Percentiles rank a stretch among this genome's conserved stretches.
Conservation (phyloP, 345 rosid genomes). For the Eucalyptus tenuipes region DNA sequence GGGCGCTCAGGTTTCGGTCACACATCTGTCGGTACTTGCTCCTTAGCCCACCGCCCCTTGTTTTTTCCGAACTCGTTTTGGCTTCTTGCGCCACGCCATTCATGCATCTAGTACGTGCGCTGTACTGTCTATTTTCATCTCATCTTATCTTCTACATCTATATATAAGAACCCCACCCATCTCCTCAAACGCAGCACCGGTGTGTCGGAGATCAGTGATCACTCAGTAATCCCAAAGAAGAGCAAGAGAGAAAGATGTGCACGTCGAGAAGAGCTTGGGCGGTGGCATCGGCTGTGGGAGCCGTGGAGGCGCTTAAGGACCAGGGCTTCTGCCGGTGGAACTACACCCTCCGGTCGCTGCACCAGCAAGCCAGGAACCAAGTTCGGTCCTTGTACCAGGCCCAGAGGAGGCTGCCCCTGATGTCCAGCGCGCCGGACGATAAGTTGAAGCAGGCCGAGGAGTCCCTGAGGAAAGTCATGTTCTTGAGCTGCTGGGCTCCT, state of each 20-base stretch:
- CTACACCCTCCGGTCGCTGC: constrained; percentile 11
- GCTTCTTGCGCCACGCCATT: not conserved
- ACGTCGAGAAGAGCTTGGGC: constrained; percentile 21
- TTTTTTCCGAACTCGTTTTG: not conserved
- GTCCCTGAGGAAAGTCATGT: constrained; percentile 7
- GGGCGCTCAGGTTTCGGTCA: not conserved
- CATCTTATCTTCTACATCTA: not conserved
- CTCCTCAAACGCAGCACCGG: not conserved
- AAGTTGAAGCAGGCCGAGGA: not conserved
- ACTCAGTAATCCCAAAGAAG: not conserved
- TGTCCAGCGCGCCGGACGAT: constrained; percentile 3
- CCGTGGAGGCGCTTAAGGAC: constrained; percentile 25
- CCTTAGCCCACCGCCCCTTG: not conserved
- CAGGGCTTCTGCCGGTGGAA: constrained; percentile 33
- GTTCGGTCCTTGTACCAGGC: constrained; percentile 18
- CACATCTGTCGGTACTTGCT: not conserved
- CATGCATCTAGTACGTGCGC: not conserved
- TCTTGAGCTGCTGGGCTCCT: constrained; percentile 33
- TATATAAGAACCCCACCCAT: not conserved
- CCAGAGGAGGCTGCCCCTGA: constrained; percentile 16
- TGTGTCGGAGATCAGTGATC: not conserved
- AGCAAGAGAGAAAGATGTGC: not conserved
- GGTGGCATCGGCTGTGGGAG: constrained; percentile 18
- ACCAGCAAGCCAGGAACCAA: constrained; percentile 19
- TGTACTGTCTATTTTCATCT: not conserved